Evolutionary conservation across 306 rosid species (phyloP), one percentile per base, ranked within the genome.

Genomic region (Fragaria vesca): DNA sequence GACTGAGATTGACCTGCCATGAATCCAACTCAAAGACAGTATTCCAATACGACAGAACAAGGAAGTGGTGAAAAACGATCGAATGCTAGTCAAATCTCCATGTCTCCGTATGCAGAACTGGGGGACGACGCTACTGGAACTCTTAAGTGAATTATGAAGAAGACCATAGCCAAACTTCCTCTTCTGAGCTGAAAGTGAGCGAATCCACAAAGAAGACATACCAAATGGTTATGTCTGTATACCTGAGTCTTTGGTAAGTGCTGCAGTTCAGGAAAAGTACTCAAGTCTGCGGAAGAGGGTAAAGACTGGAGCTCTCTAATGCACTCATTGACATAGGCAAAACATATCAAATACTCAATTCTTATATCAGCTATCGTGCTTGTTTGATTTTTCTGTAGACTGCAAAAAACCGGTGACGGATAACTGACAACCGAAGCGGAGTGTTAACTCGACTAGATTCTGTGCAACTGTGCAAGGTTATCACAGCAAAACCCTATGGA

Each of bases 101-200:
- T 58, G 55, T 58, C 28, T 58, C 6, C 26, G 26, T 16, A 4
- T 24, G 42, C 20, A 3, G 21, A 74, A 74, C 69, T 58, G 30
- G 5, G 68, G 20, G 30, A 42, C 6, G 2, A 42, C 15, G 55
- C 26, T 24, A 9, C 43, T 24, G 17, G 54, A 58, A 74, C 69
- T 43, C 69, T 26, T 28, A 17, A 42, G 42, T 1, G 43, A 43
- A 58, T 5, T 42, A 16, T 8, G 40, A 3, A 43, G 57, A 3
- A 40, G 43, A 4, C 69, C 78, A 36, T 58, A 74, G 58, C 69
- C 69, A 60, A 74, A 16, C 43, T 43, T 74, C 55, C 11, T 42
- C 78, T 74, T 74, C 77, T n/a, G 43, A 26, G 69, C 6, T 58
- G 77, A 28, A 40, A 74, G 28, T 8, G 55, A 74, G 4, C 77